A percentile compares a stretch with the other conserved stretches of the same genome.
Conservation (phyloP, 495 filamentous ascomycete genomes). For the Trichoderma reesei region DNA sequence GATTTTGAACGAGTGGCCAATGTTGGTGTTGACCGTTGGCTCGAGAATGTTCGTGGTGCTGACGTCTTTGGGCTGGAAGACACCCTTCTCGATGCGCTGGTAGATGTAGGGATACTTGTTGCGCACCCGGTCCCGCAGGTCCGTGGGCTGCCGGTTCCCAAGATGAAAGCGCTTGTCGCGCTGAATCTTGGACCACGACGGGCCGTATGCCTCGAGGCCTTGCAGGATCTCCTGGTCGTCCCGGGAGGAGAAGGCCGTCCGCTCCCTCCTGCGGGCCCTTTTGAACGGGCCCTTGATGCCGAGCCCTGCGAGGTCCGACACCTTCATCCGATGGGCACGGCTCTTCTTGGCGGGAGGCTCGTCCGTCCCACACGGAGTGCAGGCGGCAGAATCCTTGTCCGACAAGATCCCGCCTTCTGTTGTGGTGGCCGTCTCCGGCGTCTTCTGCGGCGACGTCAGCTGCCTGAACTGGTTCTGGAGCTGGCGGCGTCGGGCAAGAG, state of each 20-base stretch:
- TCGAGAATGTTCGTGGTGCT: conserved; percentile 27
- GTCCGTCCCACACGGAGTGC: neutral
- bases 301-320: conserved; percentile 43
- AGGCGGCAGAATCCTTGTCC: neutral
- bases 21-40: conserved; percentile 23
- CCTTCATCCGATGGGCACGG: conserved; percentile 43
- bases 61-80: conserved; percentile 29
- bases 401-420: conserved; percentile 16
- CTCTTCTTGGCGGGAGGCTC: conserved; percentile 27
- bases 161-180: conserved; percentile 60
- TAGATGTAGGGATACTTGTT: conserved; percentile 64
- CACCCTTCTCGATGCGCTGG: conserved; percentile 45
- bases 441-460: conserved; percentile 15
- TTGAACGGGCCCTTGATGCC: conserved; percentile 33
- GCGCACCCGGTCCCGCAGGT: conserved; percentile 73
- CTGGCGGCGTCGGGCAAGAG: neutral
- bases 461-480: neutral
- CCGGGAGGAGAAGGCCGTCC: conserved; percentile 56
- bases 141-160: conserved; percentile 57
- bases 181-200: conserved; percentile 72
- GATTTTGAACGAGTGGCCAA: neutral
- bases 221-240: conserved; percentile 71
- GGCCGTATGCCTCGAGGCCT: conserved; percentile 66
- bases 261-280: conserved; percentile 40
- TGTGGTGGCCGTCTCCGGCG: neutral